Base-by-base conservation (phyloP, 495 filamentous ascomycete genomes). In the Aspergillus incahuasiensis region DNA sequence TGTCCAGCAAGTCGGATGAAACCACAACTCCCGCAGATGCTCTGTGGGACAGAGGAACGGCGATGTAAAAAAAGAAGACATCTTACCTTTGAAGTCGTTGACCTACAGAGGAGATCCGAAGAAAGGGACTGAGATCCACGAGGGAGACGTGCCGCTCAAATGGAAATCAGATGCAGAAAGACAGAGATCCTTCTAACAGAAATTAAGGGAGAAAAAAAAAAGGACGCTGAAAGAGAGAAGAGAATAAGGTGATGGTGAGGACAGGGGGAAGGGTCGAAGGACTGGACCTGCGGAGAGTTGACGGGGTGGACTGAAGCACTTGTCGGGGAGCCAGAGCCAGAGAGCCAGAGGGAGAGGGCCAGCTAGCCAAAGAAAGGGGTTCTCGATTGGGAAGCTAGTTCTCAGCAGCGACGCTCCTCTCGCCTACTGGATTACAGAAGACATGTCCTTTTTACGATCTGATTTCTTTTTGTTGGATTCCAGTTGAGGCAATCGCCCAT, bases 331-430 rank as follows among this genome's bases (percentile, higher is more conserved):
- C 25, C 25, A 28, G 41, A 24, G 55, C 55, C 38, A 47, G 50
- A 47, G 50, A 53, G 38, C 39, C 38, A 43, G 20, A 35, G n/a
- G n/a, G n/a, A n/a, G n/a, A n/a, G 55, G 50, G 58, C 40, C 48
- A 48, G 57, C 57, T 56, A 55, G 65, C 58, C 60, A 67, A 63
- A 67, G 67, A 74, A 72, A 68, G 61, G 56, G 56, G 61, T 49
- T 53, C 34, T 35, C 42, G 30, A 28, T 53, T 42, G 43, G 46
- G 32, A 46, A 20, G 25, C 39, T 53, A 44, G 16, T 44, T 44
- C 41, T 44, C 24, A 22, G 41, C 18, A 39, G 32, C 18, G 32
- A 51, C 39, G 38, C 38, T 6, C n/a, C 5, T 40, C 38, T 40
- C 1, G 38, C 13, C 38, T 40, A 16, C 34, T 5, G 15, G 12